Base-by-base conservation (phyloP, 352 stramenopile species). In the Thalassiosira hispida region DNA sequence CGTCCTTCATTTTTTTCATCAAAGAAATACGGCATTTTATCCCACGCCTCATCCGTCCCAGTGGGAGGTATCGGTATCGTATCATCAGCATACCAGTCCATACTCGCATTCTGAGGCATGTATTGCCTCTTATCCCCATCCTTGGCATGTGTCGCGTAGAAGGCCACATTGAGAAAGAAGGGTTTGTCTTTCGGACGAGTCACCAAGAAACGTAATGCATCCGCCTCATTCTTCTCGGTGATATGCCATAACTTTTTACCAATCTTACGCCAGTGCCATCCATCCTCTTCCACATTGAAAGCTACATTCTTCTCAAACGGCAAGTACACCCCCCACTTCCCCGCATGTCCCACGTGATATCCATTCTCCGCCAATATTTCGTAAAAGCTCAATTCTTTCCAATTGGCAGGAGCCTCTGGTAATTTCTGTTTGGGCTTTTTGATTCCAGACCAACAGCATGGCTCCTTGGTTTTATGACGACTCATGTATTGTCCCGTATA, bases 121-220 rank as follows among this genome's bases (percentile, higher is more conserved):
- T 88, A 93, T 47, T 86, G 83, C 38, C 57, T 42, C 0, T 16
- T 12, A 63, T 77, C 52, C 18, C 22, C n/a, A 65, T 90, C 83
- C 27, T 71, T 73, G 1, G 82, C 79, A 46, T 92, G 79, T 1
- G 85, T 89, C 40, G 84, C 82, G 82, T 83, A 92, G 51, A 91
- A 92, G 16, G 76, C 65, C 1, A 90, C 81, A 42, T 74, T 90
- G 52, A 92, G 64, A 38, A 82, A 78, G 77, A 92, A 92, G 6
- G 81, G 78, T 29, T 84, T 82, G 18, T 87, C 67, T 42, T 80
- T 81, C 18, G 79, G 75, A 18, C 84, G 56, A 14, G 71, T 65
- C 0, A 62, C 29, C 23, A 91, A 61, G 62, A 90, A 90, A 1
- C 76, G 2, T 18, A 91, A 33, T 2, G 82, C 72, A 72, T 91